Base-by-base conservation (phyloP, 2,329 filamentous ascomycete genomes). In the Ophiostoma perfectum region DNA sequence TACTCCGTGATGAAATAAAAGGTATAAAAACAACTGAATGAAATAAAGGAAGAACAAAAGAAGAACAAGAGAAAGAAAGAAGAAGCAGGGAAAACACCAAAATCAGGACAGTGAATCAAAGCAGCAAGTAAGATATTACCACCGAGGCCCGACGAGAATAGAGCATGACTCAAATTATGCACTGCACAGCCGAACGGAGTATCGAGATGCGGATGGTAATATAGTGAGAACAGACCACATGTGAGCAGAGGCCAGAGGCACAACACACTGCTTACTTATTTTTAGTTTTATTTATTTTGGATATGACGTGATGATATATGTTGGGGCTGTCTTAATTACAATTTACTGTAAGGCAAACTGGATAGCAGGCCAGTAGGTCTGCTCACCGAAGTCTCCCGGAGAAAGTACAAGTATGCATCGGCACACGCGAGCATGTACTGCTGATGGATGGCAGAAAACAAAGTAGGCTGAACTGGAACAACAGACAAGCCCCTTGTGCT, bases 391-490 rank as follows among this genome's bases (percentile, higher is more conserved):
- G n/a, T n/a, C n/a, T n/a, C n/a, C n/a, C n/a, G n/a, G n/a, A n/a
- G n/a, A n/a, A n/a, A n/a, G n/a, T n/a, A n/a, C n/a, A n/a, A n/a
- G n/a, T 55, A 55, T 55, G 49, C 49, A 18, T 8, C 49, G 18
- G 49, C n/a, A 18, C 49, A 55, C 49, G 49, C 49, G 49, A 55
- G 49, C 49, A 55, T 4, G 27, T 55, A 11, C 49, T 55, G 49
- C 8, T 55, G 49, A 55, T 55, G 49, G 49, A 55, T 18, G 49
- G 49, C 49, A 55, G 12, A 27, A 55, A 18, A 3, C 49, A 55
- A 55, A 55, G 49, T 55, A 18, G 49, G 7, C n/a, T 27, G 49
- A 55, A 55, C 49, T 55, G 49, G 49, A 55, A 55, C 49, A 55
- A 27, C 49, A 6, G 9, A 7, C 49, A 52, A 52, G n/a, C n/a